Evolutionary conservation across 306 rosid genomes (phyloP), one percentile per base, ranked within the genome.

Genomic region (Echinosophora koreensis): DNA sequence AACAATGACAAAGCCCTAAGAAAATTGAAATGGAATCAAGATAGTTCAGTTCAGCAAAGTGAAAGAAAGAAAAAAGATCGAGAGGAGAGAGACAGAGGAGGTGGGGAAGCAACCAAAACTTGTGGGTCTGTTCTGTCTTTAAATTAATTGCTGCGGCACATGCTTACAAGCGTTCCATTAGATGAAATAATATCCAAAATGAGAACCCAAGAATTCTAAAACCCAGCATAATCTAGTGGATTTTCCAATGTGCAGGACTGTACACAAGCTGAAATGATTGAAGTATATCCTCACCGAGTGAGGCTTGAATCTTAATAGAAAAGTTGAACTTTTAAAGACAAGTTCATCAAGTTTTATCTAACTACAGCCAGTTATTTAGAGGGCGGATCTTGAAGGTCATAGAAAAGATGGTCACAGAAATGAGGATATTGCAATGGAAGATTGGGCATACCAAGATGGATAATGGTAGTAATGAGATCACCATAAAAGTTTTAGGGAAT

Each of bases 1-100:
- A 59, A 64, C 57, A 83, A 74, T 54, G 55, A 66, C 71, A 71
- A 80, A 66, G 55, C 10, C 57, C 50, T 14, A 77, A 76, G 46
- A 57, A 44, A 69, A 74, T 27, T 68, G 64, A 72, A 79, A 32
- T 63, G 74, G 47, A 78, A 77, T 58, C 61, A 55, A 13, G 41
- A 55, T 22, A 70, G 61, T 28, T 14, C 22, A 70, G 61, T 28
- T 14, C 51, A 61, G 47, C 49, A 41, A 50, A 18, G 9, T 61
- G 71, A 61, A 54, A 17, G 17, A 66, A 71, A 51, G 57, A 75
- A 18, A 18, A 11, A 4, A 11, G 28, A 30, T n/a, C 27, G 22
- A 39, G 27, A 44, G 10, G 37, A 27, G 39, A 56, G 28, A 55
- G 17, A 59, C 34, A 60, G 22, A 67, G 27, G 73, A 66, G 44